Percentiles rank a stretch among this genome's conserved stretches.
Conservation (phyloP, 352 stramenopile species). For the Elongisporangium senticosum region DNA sequence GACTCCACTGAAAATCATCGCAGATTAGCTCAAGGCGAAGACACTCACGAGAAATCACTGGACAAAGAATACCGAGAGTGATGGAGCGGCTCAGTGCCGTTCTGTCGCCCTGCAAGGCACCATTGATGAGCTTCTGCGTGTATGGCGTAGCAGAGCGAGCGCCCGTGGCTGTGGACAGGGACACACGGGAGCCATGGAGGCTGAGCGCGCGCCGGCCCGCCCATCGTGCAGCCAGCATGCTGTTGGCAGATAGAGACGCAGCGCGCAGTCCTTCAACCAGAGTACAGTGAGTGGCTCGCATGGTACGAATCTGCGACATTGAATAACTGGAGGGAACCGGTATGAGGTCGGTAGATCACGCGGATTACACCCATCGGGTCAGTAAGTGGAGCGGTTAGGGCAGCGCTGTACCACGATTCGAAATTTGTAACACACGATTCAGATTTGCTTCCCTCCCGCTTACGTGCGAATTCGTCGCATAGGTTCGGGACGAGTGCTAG, state of each 20-base stretch:
- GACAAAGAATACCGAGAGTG: conserved; percentile 40
- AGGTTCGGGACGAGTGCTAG: neutral
- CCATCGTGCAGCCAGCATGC: conserved; percentile 8
- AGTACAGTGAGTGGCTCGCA: neutral
- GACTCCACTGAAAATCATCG: conserved; percentile 57
- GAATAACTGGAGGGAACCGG: neutral
- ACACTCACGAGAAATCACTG: neutral
- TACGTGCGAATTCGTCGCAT: neutral
- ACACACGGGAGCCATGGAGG: neutral
- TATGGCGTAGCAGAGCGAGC: conserved; percentile 7
- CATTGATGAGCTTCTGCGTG: conserved; percentile 51
- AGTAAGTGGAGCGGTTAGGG: neutral
- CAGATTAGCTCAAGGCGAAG: neutral
- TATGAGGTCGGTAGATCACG: neutral
- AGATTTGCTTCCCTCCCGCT: neutral
- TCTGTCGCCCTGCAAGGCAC: conserved; percentile 45
- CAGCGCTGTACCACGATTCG: neutral
- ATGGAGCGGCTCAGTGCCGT: conserved; percentile 70
- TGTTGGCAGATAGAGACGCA: neutral
- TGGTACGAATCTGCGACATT: neutral
- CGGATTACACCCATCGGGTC: neutral
- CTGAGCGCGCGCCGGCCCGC: neutral
- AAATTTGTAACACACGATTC: neutral
- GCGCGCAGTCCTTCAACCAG: neutral
- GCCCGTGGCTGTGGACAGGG: neutral